A percentile compares a stretch with the other conserved stretches of the same genome.
Conservation (phyloP, 2,329 filamentous ascomycete species). For the Curvularia lunata region DNA sequence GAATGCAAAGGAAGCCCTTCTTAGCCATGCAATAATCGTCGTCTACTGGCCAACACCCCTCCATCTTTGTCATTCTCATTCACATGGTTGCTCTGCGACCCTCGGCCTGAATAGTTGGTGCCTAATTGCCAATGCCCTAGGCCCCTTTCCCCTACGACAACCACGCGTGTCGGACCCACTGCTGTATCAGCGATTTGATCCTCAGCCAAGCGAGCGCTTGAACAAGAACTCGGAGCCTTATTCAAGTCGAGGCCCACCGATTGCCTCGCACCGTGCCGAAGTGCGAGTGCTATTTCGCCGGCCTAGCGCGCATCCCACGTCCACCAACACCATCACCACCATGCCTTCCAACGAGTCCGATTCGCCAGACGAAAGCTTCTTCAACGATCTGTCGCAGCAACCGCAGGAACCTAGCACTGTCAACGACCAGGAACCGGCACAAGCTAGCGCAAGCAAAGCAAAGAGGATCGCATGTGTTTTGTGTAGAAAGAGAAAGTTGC, state of each 20-base stretch:
- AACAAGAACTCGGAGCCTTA: not conserved
- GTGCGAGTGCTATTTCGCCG: constrained; percentile 16
- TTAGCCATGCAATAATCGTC: constrained; percentile 18
- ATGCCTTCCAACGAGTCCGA: constrained; percentile 43
- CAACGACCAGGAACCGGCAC: constrained; percentile 52
- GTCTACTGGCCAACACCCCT: constrained; percentile 14
- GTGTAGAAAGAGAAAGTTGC: constrained; percentile 89
- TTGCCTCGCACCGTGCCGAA: constrained; percentile 26
- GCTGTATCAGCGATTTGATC: constrained; percentile 4
- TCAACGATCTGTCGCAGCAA: constrained; percentile 62
- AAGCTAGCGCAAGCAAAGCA: constrained; percentile 54
- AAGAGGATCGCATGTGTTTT: constrained; percentile 96
- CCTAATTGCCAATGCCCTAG: constrained; percentile 13
- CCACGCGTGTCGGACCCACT: not conserved
- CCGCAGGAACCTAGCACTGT: constrained; percentile 45
- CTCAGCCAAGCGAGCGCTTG: not conserved
- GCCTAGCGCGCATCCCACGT: constrained; percentile 11
- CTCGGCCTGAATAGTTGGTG: constrained; percentile 16
- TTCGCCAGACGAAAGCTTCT: constrained; percentile 57
- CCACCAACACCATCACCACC: constrained; percentile 21
- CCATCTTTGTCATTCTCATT: not conserved
- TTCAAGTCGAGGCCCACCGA: not conserved
- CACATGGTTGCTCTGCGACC: constrained; percentile 10
- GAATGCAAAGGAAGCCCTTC: constrained; percentile 18
- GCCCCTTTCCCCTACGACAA: constrained; percentile 6